A percentile compares a stretch with the other conserved stretches of the same genome.
phyloP scores from a whole-genome alignment of 2,329 filamentous ascomycete genomes.

The Curvularia hawaiiensis region DNA sequence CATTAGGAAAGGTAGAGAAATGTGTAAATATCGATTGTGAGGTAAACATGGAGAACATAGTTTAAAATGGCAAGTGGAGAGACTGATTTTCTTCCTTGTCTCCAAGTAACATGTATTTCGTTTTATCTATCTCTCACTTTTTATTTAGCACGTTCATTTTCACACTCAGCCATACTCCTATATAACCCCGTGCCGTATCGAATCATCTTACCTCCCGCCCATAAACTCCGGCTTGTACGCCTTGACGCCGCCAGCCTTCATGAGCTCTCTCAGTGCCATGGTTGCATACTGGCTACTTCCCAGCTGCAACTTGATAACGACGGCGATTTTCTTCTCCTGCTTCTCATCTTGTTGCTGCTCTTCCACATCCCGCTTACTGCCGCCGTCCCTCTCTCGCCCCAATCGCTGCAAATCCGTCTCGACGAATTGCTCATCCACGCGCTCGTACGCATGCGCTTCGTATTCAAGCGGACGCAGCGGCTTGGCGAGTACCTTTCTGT shows the following conservation, averaged over 20 bases:
- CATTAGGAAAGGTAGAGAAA: too few species aligned
- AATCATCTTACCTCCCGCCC: constrained; percentile 46
- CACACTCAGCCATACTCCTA: too few species aligned
- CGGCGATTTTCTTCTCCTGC: constrained; percentile 62
- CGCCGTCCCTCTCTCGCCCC: constrained; percentile 48
- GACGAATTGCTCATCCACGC: constrained; percentile 82
- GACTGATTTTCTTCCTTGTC: too few species aligned
- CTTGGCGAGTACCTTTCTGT: constrained; percentile 80
- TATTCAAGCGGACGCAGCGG: constrained; percentile 69
- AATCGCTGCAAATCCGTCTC: constrained; percentile 82
- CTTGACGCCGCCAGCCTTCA: constrained; percentile 67
- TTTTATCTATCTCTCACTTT: neutral
- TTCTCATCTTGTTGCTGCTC: constrained; percentile 23
- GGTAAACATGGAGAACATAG: too few species aligned
- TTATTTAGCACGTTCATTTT: neutral
- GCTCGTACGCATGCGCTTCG: constrained; percentile 71
- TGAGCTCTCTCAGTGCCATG: constrained; percentile 79
- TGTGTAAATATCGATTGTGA: too few species aligned
- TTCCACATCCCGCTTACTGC: constrained; percentile 58
- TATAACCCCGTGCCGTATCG: too few species aligned
- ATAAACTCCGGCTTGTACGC: constrained; percentile 68
- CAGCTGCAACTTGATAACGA: constrained; percentile 75
- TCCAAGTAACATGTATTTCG: too few species aligned
- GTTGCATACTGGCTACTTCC: constrained; percentile 84
- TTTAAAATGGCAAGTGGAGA: too few species aligned